Evolutionary conservation across 2,329 filamentous ascomycete genomes (phyloP).

Genomic region (Colletotrichum costaricense): DNA sequence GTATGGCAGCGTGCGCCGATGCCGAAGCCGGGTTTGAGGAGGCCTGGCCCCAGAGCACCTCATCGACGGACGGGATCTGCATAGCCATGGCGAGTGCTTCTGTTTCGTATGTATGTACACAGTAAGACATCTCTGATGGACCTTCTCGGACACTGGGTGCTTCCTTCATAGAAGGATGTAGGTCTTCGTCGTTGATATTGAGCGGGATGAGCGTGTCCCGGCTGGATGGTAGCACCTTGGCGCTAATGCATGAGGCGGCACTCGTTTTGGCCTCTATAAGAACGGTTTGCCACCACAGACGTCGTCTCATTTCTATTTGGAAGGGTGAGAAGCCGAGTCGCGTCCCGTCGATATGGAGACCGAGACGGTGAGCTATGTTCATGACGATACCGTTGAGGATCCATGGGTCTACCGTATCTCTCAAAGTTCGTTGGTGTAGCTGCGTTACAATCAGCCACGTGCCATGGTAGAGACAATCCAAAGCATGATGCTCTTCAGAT

Average conservation of each 20-base stretch:
- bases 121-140: background rate
- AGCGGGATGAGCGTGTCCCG: background rate
- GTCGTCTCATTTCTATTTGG: constrained; percentile 2
- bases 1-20: background rate
- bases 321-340: background rate
- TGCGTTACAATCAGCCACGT: background rate
- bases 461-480: too few species aligned
- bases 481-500: background rate
- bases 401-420: constrained; percentile 48
- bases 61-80: background rate
- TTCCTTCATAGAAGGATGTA: background rate
- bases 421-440: background rate
- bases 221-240: background rate
- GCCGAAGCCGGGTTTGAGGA: too few species aligned
- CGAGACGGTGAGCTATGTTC: constrained; percentile 74
- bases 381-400: constrained; percentile 70
- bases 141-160: background rate
- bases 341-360: constrained; percentile 66
- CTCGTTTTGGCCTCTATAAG: background rate
- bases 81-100: background rate
- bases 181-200: constrained; percentile 8
- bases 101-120: constrained; percentile 9
- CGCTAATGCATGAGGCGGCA: background rate
- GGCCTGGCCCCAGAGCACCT: background rate
- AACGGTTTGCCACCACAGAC: constrained; percentile 17